Conservation (phyloP, 164 flowering plant genomes). For the Sedum album region DNA sequence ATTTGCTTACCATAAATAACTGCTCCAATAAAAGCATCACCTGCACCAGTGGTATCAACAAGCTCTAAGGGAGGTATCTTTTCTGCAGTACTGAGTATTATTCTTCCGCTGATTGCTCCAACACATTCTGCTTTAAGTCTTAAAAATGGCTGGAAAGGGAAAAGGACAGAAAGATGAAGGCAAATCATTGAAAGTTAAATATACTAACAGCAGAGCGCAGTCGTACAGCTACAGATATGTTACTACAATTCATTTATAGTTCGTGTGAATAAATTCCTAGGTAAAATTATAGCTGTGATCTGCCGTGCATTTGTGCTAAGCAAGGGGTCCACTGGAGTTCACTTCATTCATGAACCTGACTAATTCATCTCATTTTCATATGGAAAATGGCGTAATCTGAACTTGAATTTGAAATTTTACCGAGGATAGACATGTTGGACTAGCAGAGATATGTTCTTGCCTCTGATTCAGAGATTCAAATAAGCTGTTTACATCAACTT, state of each 20-base stretch:
- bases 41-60: slow-evolving; percentile 93
- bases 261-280: not conserved
- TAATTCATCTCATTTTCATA: not conserved
- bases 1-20: slow-evolving; percentile 71
- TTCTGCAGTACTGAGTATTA: slow-evolving; percentile 78
- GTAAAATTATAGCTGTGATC: too few species aligned
- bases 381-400: not conserved
- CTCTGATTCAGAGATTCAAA: slow-evolving; percentile 42
- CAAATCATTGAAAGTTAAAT: too few species aligned
- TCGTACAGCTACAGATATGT: not conserved
- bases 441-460: slow-evolving; percentile 23
- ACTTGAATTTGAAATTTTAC: slow-evolving; percentile 21
- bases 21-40: slow-evolving; percentile 94
- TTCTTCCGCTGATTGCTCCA: slow-evolving; percentile 59
- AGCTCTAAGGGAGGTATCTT: slow-evolving; percentile 77
- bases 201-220: too few species aligned
- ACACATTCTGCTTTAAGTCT: slow-evolving; percentile 47
- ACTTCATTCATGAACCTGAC: not conserved
- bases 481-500: slow-evolving; percentile 50
- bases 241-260: not conserved
- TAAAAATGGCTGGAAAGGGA: slow-evolving; percentile 21
- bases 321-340: not conserved
- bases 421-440: slow-evolving; percentile 56
- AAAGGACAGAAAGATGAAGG: not conserved
- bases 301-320: not conserved